A percentile compares a stretch with the other conserved stretches of the same genome.
Evolutionary conservation across 2,329 filamentous ascomycete species (phyloP).

Genomic region (Clonostachys solani): DNA sequence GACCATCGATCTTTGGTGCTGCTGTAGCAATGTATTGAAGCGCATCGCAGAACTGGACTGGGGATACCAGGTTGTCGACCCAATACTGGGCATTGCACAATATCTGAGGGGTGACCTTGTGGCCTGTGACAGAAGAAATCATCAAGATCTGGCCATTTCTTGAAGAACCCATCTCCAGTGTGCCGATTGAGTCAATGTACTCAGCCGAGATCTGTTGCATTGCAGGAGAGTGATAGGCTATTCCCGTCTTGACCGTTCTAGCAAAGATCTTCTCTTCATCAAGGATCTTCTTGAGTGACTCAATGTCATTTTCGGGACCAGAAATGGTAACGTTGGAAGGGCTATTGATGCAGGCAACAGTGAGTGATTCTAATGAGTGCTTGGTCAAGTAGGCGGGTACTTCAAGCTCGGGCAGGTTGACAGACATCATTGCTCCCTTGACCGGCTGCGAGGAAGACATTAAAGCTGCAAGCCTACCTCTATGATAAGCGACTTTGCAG

Average conservation of each 20-base stretch:
- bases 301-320: constrained; percentile 13
- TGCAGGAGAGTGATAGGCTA: constrained; percentile 36
- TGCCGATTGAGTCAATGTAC: constrained; percentile 9
- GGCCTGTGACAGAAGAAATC: neutral
- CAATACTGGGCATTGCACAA: constrained; percentile 5
- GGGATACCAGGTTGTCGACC: constrained; percentile 7
- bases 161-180: constrained; percentile 5
- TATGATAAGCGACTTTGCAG: constrained; percentile 1
- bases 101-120: neutral
- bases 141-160: constrained; percentile 12
- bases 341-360: constrained; percentile 31
- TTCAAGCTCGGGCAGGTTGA: constrained; percentile 20
- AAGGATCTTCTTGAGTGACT: neutral
- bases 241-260: constrained; percentile 20
- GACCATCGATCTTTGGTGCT: too few species aligned
- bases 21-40: too few species aligned
- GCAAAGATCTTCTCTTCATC: constrained; percentile 16
- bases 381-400: neutral
- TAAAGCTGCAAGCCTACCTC: constrained; percentile 5
- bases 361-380: neutral
- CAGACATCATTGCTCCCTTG: constrained; percentile 25
- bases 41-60: constrained; percentile 7
- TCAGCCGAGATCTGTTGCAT: constrained; percentile 17
- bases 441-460: constrained; percentile 22
- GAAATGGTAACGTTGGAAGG: constrained; percentile 26